Conservation (phyloP, 352 stramenopile genomes). For the Saprolegnia parasitica region DNA sequence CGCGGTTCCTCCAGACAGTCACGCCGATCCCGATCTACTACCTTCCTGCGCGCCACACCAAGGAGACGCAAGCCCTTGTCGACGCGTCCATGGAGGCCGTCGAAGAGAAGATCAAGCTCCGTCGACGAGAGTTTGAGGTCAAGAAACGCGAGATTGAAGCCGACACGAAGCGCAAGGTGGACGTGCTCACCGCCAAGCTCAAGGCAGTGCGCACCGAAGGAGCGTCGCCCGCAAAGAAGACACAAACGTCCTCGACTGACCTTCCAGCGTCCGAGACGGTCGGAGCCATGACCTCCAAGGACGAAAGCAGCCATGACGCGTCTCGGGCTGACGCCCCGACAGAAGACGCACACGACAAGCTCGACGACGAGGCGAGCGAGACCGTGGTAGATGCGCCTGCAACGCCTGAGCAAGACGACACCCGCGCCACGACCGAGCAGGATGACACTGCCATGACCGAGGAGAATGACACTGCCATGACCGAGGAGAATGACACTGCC, state of each 20-base stretch:
- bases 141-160: constrained; percentile 50
- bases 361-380: constrained; percentile 21
- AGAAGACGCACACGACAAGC: not conserved
- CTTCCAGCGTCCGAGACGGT: not conserved
- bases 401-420: too few relatives aligned
- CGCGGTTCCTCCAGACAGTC: constrained; percentile 65
- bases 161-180: constrained; percentile 46
- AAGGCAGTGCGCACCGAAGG: constrained; percentile 33
- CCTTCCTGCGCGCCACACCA: constrained; percentile 63
- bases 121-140: constrained; percentile 39
- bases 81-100: constrained; percentile 60
- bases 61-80: constrained; percentile 69
- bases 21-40: constrained; percentile 68
- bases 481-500: constrained; percentile 17
- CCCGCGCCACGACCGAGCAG: too few relatives aligned
- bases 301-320: not conserved
- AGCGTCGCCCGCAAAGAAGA: constrained; percentile 12
- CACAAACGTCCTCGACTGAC: not conserved
- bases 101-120: constrained; percentile 53
- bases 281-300: not conserved
- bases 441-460: constrained; percentile 8
- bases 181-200: constrained; percentile 44
- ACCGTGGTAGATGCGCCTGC: too few relatives aligned
- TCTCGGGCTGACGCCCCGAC: too few relatives aligned
- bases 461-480: constrained; percentile 29